These are phyloP conservation scores for Mycocentrospora acerina DNA, from an alignment of 2,329 filamentous ascomycete species.

Conservation along the genomic window DNA sequence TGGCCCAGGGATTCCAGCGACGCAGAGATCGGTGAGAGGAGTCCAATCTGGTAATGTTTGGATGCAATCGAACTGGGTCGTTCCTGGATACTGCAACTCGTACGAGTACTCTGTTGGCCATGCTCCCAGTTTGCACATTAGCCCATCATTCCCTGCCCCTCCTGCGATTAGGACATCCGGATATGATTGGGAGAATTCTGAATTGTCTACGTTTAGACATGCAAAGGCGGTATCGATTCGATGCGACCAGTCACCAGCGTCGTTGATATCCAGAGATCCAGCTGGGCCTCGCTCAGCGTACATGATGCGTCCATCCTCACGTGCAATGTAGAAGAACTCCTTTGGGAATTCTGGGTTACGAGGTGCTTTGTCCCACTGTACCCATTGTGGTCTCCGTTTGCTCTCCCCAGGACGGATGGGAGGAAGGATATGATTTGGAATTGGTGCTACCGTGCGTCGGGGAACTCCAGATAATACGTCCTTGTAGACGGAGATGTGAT, in stretches of 20 bases:
- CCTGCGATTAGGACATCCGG: conserved; percentile 79
- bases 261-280: conserved; percentile 42
- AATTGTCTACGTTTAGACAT: conserved; percentile 56
- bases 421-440: conserved; percentile 40
- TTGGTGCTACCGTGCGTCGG: conserved; percentile 13
- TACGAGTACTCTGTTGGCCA: conserved; percentile 48
- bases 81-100: conserved; percentile 53
- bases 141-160: conserved; percentile 76
- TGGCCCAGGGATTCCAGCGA: conserved; percentile 29
- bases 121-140: conserved; percentile 67
- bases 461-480: conserved; percentile 45
- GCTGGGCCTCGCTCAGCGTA: conserved; percentile 64
- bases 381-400: conserved; percentile 64
- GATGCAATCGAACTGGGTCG: conserved; percentile 50
- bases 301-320: conserved; percentile 81
- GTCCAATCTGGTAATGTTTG: conserved; percentile 65
- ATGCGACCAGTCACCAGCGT: conserved; percentile 62
- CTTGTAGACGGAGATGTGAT: conserved; percentile 41
- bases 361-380: conserved; percentile 78
- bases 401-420: conserved; percentile 46
- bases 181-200: conserved; percentile 54
- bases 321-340: conserved; percentile 81
- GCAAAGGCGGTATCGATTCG: conserved; percentile 83
- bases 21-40: conserved; percentile 52
- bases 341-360: conserved; percentile 60